These are phyloP conservation scores for Monosporascus sp. DNA, from an alignment of 2,329 filamentous ascomycete genomes.

Conservation along the genomic window DNA sequence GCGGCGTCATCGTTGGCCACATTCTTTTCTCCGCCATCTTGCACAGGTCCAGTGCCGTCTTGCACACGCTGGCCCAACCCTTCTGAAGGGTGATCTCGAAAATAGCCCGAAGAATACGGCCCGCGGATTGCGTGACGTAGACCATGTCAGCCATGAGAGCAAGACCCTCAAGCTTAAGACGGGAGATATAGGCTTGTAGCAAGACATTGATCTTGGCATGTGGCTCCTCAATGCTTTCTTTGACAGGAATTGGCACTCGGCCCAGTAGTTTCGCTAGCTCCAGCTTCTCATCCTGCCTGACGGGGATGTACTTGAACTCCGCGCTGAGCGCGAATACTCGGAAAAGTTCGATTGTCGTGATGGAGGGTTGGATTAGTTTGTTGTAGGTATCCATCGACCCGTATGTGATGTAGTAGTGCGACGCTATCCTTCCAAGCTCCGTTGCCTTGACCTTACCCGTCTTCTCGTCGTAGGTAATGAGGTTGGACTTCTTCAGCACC, in stretches of 20 bases:
- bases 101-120: constrained; percentile 88
- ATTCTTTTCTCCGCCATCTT: constrained; percentile 99
- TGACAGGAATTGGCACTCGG: constrained; percentile 90
- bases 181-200: constrained; percentile 91
- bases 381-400: constrained; percentile 97
- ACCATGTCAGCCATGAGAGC: constrained; percentile 98
- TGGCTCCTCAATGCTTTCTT: constrained; percentile 94
- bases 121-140: constrained; percentile 96
- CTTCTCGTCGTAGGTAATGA: constrained; percentile 95
- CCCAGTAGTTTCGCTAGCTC: constrained; percentile 88
- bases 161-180: constrained; percentile 86
- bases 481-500: constrained; percentile 77
- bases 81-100: constrained; percentile 98
- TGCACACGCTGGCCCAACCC: constrained; percentile 90
- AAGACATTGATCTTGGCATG: constrained; percentile 98
- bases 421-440: constrained; percentile 90
- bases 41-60: constrained; percentile 86
- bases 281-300: constrained; percentile 94
- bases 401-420: constrained; percentile 97
- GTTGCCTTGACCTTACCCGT: constrained; percentile 83
- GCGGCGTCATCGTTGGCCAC: constrained; percentile 98
- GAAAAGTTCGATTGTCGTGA: constrained; percentile 93
- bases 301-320: constrained; percentile 98
- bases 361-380: constrained; percentile 85
- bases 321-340: constrained; percentile 92